phyloP scores from a whole-genome alignment of 208 protist species.

The Leishmania lainsoni region DNA sequence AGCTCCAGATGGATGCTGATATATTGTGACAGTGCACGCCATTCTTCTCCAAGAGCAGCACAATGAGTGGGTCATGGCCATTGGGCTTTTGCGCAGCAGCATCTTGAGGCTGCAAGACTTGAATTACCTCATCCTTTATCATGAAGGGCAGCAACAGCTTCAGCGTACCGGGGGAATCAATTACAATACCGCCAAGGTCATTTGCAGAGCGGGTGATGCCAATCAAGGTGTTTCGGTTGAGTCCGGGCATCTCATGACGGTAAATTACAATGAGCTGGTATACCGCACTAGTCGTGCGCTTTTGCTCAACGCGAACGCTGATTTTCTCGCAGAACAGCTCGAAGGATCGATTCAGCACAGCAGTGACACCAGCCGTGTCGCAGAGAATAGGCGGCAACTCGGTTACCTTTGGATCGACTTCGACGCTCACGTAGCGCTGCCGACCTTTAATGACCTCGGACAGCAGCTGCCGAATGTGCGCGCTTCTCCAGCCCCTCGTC shows the following conservation, averaged over 20 bases:
- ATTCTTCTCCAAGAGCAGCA: slow-evolving; percentile 71
- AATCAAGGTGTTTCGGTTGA: slow-evolving; percentile 37
- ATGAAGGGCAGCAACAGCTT: slow-evolving; percentile 55
- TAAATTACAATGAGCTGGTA: slow-evolving; percentile 59
- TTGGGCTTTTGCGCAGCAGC: slow-evolving; percentile 28
- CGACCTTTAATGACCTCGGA: slow-evolving; percentile 57
- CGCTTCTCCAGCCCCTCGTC: slow-evolving; percentile 47
- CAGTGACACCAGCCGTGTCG: slow-evolving; percentile 42
- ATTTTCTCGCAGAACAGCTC: slow-evolving; percentile 59
- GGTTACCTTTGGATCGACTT: slow-evolving; percentile 56
- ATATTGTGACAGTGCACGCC: slow-evolving; percentile 72
- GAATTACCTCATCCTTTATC: slow-evolving; percentile 45
- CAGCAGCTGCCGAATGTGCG: slow-evolving; percentile 52
- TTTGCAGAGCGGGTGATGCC: slow-evolving; percentile 44
- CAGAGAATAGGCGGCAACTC: slow-evolving; percentile 57
- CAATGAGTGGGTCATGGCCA: slow-evolving; percentile 54
- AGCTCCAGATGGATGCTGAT: slow-evolving; percentile 53
- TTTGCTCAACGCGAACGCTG: slow-evolving; percentile 58
- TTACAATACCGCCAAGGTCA: slow-evolving; percentile 54
- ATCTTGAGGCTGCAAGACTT: slow-evolving; percentile 33
- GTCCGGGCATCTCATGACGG: slow-evolving; percentile 43
- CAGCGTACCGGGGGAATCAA: slow-evolving; percentile 44
- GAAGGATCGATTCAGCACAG: slow-evolving; percentile 42
- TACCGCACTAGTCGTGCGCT: slow-evolving; percentile 56
- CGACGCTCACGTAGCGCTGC: slow-evolving; percentile 46